phyloP scores from a whole-genome alignment of 1,284 basidiomycete genomes.

The Leccinum proximum region DNA sequence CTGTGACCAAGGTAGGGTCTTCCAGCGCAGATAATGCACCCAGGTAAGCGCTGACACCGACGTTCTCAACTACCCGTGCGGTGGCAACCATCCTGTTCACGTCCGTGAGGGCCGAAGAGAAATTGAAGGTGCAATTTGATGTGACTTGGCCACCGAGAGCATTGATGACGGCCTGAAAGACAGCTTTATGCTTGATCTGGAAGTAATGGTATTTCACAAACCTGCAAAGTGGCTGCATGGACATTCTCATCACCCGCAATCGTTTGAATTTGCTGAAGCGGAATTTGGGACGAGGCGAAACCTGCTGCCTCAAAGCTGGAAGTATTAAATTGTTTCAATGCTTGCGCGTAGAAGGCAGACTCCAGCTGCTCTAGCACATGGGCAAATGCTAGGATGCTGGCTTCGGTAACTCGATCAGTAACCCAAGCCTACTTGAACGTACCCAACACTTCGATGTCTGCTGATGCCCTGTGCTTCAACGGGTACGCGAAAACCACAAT shows the following conservation, averaged over 20 bases:
- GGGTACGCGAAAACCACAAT: slow-evolving; percentile 7
- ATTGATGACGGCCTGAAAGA: slow-evolving; percentile 41
- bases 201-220: slow-evolving; percentile 26
- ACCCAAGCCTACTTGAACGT: not conserved
- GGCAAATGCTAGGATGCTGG: slow-evolving; percentile 56
- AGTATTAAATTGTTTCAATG: slow-evolving; percentile 61
- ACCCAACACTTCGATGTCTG: slow-evolving; percentile 18
- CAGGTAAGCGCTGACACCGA: slow-evolving; percentile 79
- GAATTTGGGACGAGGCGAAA: slow-evolving; percentile 53
- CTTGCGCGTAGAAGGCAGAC: slow-evolving; percentile 65
- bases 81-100: slow-evolving; percentile 69
- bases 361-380: slow-evolving; percentile 74
- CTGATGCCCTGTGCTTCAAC: not conserved
- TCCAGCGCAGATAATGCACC: slow-evolving; percentile 67
- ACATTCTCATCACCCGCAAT: slow-evolving; percentile 65
- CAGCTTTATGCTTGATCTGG: not conserved
- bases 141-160: slow-evolving; percentile 54
- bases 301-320: slow-evolving; percentile 69
- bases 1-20: slow-evolving; percentile 62
- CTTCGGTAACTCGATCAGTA: not conserved
- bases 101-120: slow-evolving; percentile 59
- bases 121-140: slow-evolving; percentile 66
- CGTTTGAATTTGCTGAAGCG: slow-evolving; percentile 57
- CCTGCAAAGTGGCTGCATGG: slow-evolving; percentile 54
- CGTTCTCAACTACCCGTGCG: slow-evolving; percentile 78